Percentiles rank a stretch among this genome's conserved stretches.
Evolutionary conservation across 306 rosid genomes (phyloP).

Genomic region (Carpinus fangiana): DNA sequence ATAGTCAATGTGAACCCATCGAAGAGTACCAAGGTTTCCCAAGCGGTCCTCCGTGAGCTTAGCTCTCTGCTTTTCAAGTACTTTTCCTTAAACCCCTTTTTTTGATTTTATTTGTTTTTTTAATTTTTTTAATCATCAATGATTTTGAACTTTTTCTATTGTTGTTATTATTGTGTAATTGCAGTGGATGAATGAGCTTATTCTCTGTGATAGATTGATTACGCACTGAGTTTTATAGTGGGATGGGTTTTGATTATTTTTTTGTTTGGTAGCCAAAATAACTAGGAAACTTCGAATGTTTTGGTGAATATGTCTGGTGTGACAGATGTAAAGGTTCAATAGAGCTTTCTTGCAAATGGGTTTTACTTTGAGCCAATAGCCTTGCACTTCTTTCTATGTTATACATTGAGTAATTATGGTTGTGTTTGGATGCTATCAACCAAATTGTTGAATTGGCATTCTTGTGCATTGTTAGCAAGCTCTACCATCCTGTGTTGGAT

Average conservation of each 20-base stretch:
- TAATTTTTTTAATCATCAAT: not conserved
- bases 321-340: too few species aligned
- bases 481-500: not conserved
- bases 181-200: not conserved
- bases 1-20: conserved; percentile 67
- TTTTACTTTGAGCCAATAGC: not conserved
- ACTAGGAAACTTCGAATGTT: not conserved
- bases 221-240: not conserved
- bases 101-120: not conserved
- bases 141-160: not conserved
- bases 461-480: not conserved
- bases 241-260: not conserved
- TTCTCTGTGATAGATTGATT: not conserved
- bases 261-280: not conserved
- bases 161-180: not conserved
- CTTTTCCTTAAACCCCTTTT: not conserved
- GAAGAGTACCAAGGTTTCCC: conserved; percentile 39
- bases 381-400: not conserved
- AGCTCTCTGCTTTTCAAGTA: conserved; percentile 74
- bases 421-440: not conserved
- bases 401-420: not conserved
- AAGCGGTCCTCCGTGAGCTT: conserved; percentile 67
- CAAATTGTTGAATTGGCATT: not conserved
- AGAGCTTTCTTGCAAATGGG: not conserved
- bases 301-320: not conserved